Conservation (phyloP, 192 early-diverging fungal species). For the Jimgerdemannia flammicorona region DNA sequence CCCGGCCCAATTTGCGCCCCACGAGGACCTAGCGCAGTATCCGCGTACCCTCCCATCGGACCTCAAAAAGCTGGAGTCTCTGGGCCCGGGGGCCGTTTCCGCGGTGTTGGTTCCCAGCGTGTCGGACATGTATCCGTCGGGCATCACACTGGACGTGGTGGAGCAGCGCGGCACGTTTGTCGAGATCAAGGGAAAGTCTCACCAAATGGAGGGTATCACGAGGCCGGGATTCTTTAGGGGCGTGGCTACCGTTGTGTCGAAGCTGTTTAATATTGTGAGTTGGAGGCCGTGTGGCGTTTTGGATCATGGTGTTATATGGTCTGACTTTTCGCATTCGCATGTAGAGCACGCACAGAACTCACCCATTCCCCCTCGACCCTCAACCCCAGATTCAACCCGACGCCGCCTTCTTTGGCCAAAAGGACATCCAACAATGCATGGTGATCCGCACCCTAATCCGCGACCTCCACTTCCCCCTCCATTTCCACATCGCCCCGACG, state of each 20-base stretch:
- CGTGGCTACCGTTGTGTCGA: slow-evolving; percentile 92
- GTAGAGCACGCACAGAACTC: background rate
- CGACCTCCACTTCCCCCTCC: slow-evolving; percentile 79
- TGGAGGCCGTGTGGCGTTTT: background rate
- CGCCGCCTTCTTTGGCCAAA: slow-evolving; percentile 90
- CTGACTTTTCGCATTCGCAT: background rate
- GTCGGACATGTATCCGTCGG: slow-evolving; percentile 89
- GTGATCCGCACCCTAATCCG: slow-evolving; percentile 74
- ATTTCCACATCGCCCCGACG: slow-evolving; percentile 70
- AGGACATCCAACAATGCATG: slow-evolving; percentile 92
- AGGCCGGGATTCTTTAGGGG: slow-evolving; percentile 97
- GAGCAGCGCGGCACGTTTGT: slow-evolving; percentile 91
- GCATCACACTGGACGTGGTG: slow-evolving; percentile 75
- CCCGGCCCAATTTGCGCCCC: slow-evolving; percentile 97
- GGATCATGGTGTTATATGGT: background rate
- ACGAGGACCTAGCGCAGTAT: slow-evolving; percentile 89
- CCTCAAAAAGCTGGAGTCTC: slow-evolving; percentile 56
- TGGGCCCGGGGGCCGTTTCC: slow-evolving; percentile 41
- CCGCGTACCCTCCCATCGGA: slow-evolving; percentile 83
- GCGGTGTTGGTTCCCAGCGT: slow-evolving; percentile 66
- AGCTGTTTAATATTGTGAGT: slow-evolving; percentile 82
- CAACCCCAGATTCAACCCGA: slow-evolving; percentile 60
- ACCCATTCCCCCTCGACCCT: background rate
- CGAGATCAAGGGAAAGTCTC: slow-evolving; percentile 82
- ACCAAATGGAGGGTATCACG: slow-evolving; percentile 90